phyloP scores from a whole-genome alignment of 169 alveolate genomes.

The Cryptosporidium felis region DNA sequence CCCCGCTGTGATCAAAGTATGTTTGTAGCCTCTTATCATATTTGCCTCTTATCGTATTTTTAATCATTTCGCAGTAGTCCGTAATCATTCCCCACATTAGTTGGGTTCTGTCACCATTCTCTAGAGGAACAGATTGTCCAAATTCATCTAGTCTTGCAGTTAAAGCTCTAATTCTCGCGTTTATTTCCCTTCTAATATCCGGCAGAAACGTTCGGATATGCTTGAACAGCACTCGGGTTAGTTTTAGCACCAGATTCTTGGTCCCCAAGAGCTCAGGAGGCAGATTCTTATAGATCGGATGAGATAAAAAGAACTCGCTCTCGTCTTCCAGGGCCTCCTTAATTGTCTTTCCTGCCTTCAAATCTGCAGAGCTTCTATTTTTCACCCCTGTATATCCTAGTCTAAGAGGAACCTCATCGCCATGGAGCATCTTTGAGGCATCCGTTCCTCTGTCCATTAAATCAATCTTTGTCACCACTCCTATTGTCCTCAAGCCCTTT shows the following conservation, averaged over 20 bases:
- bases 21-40: slow-evolving; percentile 89
- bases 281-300: slow-evolving; percentile 92
- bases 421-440: slow-evolving; percentile 93
- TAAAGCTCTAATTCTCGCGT: slow-evolving; percentile 73
- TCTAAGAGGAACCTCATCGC: slow-evolving; percentile 94
- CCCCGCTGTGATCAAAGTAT: slow-evolving; percentile 73
- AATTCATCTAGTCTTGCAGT: slow-evolving; percentile 84
- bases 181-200: slow-evolving; percentile 92
- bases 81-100: slow-evolving; percentile 97
- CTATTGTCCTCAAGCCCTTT: slow-evolving; percentile 94
- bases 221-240: slow-evolving; percentile 93
- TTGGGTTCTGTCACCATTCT: slow-evolving; percentile 90
- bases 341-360: slow-evolving; percentile 88
- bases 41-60: slow-evolving; percentile 93
- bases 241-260: slow-evolving; percentile 91
- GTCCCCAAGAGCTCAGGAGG: slow-evolving; percentile 94
- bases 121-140: slow-evolving; percentile 93
- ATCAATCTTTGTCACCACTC: slow-evolving; percentile 96
- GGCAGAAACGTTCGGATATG: slow-evolving; percentile 96
- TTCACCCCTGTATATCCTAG: slow-evolving; percentile 97
- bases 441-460: slow-evolving; percentile 98
- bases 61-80: slow-evolving; percentile 95
- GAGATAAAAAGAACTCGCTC: slow-evolving; percentile 89
- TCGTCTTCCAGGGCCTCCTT: slow-evolving; percentile 91
- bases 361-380: slow-evolving; percentile 91